phyloP scores from a whole-genome alignment of 2,329 filamentous ascomycete genomes.

The Diaporthe eres region DNA sequence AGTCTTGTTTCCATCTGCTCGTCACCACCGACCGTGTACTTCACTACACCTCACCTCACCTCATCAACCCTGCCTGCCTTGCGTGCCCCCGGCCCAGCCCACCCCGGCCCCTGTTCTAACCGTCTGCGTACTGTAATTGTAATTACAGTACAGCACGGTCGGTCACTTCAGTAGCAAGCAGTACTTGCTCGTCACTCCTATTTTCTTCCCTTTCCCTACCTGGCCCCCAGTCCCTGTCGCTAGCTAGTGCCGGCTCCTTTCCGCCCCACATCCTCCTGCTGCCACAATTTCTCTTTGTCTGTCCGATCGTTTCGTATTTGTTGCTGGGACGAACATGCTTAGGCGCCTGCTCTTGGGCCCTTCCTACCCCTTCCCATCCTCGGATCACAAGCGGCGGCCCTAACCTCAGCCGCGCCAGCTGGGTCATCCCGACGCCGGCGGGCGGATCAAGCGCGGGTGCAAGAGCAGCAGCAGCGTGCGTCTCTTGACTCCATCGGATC shows the following conservation, averaged over 20 bases:
- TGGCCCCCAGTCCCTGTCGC: constrained; percentile 1
- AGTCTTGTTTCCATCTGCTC: not conserved
- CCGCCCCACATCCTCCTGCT: constrained; percentile 33
- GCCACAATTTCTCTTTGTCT: constrained; percentile 27
- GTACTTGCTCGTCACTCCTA: constrained; percentile 7
- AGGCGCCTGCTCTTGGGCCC: constrained; percentile 32
- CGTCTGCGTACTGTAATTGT: constrained; percentile 24
- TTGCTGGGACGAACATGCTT: constrained; percentile 25
- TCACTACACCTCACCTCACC: not conserved
- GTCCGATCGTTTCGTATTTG: constrained; percentile 38
- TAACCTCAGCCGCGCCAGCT: constrained; percentile 23
- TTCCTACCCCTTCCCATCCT: not conserved
- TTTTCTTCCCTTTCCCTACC: not conserved
- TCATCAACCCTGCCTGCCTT: constrained; percentile 6
- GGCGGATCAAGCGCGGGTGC: constrained; percentile 25
- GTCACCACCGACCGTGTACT: constrained; percentile 4
- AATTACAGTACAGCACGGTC: not conserved
- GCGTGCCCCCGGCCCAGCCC: not conserved
- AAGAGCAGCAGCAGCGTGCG: constrained; percentile 27
- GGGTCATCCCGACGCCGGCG: constrained; percentile 31
- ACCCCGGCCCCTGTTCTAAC: constrained; percentile 1
- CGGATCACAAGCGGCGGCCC: constrained; percentile 38
- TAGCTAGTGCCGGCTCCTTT: constrained; percentile 26
- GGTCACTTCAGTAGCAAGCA: not conserved
- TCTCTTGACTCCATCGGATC: constrained; percentile 34